phyloP scores from a whole-genome alignment of 192 early-diverging fungal species.

The Geranomyces variabilis region DNA sequence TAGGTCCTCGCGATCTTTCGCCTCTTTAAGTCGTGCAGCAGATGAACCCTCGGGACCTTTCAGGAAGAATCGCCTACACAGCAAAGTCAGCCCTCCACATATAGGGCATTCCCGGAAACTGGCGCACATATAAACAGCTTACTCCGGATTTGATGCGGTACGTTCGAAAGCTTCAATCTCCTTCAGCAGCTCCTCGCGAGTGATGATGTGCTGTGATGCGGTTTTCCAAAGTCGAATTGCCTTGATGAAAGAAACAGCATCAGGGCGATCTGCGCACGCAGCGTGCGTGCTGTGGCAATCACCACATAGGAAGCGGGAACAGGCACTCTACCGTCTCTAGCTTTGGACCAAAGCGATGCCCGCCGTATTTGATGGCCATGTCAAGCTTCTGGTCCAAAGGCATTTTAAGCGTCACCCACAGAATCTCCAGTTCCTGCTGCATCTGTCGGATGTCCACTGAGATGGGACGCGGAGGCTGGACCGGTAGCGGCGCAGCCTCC shows the following conservation, averaged over 20 bases:
- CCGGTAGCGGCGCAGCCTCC: constrained; percentile 9
- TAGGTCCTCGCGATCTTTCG: constrained; percentile 49
- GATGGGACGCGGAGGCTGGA: constrained; percentile 21
- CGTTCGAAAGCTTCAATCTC: constrained; percentile 55
- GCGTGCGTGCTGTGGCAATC: no score
- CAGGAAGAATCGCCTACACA: constrained; percentile 45
- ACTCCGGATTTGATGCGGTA: constrained; percentile 51
- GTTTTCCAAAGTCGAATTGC: constrained; percentile 54
- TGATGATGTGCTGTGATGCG: constrained; percentile 43
- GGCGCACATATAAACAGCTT: not conserved
- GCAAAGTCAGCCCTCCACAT: not conserved
- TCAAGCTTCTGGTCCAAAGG: constrained; percentile 60
- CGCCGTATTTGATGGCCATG: constrained; percentile 66
- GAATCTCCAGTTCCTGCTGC: constrained; percentile 51
- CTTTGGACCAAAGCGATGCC: constrained; percentile 46
- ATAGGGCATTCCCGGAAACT: no score
- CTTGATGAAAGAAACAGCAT: constrained; percentile 27
- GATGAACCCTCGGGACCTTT: constrained; percentile 49
- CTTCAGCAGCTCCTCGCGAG: constrained; percentile 44
- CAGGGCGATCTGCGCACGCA: no score
- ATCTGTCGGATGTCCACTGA: constrained; percentile 39
- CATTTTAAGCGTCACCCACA: constrained; percentile 59
- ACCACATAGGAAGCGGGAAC: no score
- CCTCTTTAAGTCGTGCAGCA: constrained; percentile 50
- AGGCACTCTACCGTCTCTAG: constrained; percentile 52